Percentiles rank a stretch among this genome's conserved stretches.
Conservation (phyloP, 2,329 filamentous ascomycete genomes). For the Cladorrhinum sp. region DNA sequence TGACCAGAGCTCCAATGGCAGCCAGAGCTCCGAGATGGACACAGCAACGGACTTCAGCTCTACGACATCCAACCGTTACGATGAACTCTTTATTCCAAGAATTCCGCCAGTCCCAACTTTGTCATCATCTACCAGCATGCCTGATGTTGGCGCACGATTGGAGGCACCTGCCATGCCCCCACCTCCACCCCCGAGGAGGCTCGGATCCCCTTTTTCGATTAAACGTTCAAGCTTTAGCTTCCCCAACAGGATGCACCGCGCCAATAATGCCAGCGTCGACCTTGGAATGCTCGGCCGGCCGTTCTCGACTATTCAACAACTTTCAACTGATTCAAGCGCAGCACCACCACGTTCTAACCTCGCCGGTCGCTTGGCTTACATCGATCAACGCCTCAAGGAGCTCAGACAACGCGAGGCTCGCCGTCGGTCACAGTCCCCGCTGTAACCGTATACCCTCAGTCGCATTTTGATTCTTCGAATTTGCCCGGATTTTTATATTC, state of each 20-base stretch:
- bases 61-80: constrained; percentile 32
- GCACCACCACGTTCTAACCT: constrained; percentile 43
- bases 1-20: constrained; percentile 37
- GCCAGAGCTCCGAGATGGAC: constrained; percentile 13
- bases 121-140: constrained; percentile 29
- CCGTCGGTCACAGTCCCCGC: constrained; percentile 49
- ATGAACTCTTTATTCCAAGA: constrained; percentile 41
- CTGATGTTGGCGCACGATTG: constrained; percentile 25
- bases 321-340: constrained; percentile 33
- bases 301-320: constrained; percentile 57
- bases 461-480: not conserved
- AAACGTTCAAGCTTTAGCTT: constrained; percentile 54
- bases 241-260: constrained; percentile 50
- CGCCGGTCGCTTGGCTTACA: constrained; percentile 53
- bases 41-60: constrained; percentile 29
- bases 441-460: constrained; percentile 35
- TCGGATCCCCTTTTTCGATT: constrained; percentile 58
- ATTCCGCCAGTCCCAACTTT: constrained; percentile 30
- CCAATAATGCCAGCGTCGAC: constrained; percentile 43
- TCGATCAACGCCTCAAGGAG: constrained; percentile 56
- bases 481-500: not conserved
- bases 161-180: constrained; percentile 35
- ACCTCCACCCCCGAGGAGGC: constrained; percentile 45
- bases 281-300: constrained; percentile 46
- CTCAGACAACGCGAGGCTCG: constrained; percentile 45